Percentiles rank a stretch among this genome's conserved stretches.
phyloP scores from a whole-genome alignment of 164 flowering plant species.

The Santalum album region DNA sequence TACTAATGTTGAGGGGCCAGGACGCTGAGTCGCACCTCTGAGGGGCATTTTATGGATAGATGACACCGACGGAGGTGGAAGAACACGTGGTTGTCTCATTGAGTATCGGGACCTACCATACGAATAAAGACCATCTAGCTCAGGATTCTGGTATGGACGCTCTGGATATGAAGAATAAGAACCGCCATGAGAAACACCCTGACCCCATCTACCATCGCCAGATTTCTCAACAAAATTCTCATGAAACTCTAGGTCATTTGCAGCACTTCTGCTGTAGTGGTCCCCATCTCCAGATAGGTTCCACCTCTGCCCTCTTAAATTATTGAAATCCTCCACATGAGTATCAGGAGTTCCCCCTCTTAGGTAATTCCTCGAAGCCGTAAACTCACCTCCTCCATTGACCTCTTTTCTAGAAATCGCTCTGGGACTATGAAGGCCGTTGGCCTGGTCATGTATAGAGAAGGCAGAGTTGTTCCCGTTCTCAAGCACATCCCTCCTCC shows the following conservation, averaged over 20 bases:
- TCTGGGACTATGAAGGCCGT: conserved; percentile 39
- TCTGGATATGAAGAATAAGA: conserved; percentile 43
- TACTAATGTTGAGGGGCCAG: conserved; percentile 36
- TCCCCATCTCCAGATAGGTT: conserved; percentile 47
- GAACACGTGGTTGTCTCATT: conserved; percentile 88
- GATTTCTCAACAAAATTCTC: conserved; percentile 45
- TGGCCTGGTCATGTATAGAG: conserved; percentile 38
- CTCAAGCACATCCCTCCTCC: conserved; percentile 70
- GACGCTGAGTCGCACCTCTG: conserved; percentile 33
- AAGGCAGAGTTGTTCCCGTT: conserved; percentile 38
- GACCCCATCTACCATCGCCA: conserved; percentile 67
- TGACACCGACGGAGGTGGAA: conserved; percentile 76
- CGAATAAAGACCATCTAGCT: conserved; percentile 48
- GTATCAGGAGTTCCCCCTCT: conserved; percentile 44
- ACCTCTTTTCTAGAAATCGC: conserved; percentile 42
- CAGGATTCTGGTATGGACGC: conserved; percentile 49
- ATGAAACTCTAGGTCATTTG: conserved; percentile 44
- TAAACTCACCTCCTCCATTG: conserved; percentile 40
- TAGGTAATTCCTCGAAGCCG: conserved; percentile 30
- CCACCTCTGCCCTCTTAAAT: conserved; percentile 56
- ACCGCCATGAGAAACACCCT: conserved; percentile 35
- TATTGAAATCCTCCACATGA: conserved; percentile 40
- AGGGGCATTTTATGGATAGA: conserved; percentile 39
- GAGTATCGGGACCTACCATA: conserved; percentile 77
- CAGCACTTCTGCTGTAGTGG: conserved; percentile 33